Evolutionary conservation across 805 yeast species (phyloP).

Genomic region (Starmerella geochares): DNA sequence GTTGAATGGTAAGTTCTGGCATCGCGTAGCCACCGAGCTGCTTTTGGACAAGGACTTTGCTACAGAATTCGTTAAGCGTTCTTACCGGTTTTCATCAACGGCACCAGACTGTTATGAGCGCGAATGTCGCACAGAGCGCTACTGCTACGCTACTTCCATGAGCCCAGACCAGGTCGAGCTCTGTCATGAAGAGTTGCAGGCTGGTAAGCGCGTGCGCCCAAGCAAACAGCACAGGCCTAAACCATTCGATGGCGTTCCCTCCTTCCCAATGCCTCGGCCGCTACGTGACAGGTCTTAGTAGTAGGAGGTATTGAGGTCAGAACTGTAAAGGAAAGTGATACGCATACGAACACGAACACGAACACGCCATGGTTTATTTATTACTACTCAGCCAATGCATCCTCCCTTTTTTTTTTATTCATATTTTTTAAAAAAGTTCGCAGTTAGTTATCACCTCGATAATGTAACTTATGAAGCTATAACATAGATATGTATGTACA

Average conservation of each 20-base stretch:
- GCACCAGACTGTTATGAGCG: conserved; percentile 40
- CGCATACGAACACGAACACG: too few species aligned
- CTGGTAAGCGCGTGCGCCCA: conserved; percentile 13
- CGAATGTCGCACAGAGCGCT: conserved; percentile 33
- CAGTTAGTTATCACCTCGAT: too few species aligned
- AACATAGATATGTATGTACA: not conserved
- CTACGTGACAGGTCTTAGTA: conserved; percentile 9
- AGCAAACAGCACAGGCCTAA: not conserved
- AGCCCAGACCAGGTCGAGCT: conserved; percentile 26
- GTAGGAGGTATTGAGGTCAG: too few species aligned
- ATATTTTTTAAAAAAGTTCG: not conserved
- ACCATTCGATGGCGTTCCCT: conserved; percentile 22
- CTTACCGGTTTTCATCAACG: conserved; percentile 47
- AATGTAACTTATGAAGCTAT: not conserved
- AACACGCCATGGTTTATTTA: not conserved
- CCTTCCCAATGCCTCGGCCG: conserved; percentile 29
- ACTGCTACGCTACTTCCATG: conserved; percentile 35
- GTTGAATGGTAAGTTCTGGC: conserved; percentile 62
- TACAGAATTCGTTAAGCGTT: conserved; percentile 41
- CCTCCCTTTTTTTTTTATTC: not conserved
- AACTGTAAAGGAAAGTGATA: too few species aligned
- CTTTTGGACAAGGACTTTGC: conserved; percentile 37
- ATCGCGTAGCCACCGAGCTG: conserved; percentile 41
- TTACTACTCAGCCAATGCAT: not conserved
- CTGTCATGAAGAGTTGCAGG: conserved; percentile 19